A percentile compares a stretch with the other conserved stretches of the same genome.
phyloP scores from a whole-genome alignment of 768 basidiomycete species.

The Mycena capillaripes region DNA sequence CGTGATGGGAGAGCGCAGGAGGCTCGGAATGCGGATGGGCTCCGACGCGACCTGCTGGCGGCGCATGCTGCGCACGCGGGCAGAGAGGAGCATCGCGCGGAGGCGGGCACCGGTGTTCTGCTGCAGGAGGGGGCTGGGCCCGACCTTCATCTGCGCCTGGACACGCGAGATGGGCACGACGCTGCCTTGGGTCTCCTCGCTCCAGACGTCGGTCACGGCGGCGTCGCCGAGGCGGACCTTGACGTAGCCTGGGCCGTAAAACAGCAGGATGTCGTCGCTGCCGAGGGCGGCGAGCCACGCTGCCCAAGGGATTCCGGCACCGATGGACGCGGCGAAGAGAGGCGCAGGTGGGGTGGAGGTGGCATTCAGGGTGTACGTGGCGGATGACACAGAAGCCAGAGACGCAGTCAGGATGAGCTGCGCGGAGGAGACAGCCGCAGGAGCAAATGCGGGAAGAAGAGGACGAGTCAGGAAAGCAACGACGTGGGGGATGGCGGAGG shows the following conservation, averaged over 20 bases:
- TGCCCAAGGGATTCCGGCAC: background rate
- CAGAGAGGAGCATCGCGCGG: background rate
- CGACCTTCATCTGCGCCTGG: background rate
- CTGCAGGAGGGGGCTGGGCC: background rate
- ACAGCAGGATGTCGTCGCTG: background rate
- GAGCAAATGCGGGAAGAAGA: background rate
- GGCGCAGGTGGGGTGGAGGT: background rate
- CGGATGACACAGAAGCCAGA: background rate
- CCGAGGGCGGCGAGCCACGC: background rate
- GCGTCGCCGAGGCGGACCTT: background rate
- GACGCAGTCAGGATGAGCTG: background rate
- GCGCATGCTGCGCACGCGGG: slow-evolving; percentile 8
- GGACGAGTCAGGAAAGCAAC: background rate
- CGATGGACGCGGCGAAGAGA: background rate
- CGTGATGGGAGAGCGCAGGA: background rate
- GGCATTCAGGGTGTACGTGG: background rate
- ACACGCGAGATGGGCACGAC: background rate
- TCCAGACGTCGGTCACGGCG: background rate
- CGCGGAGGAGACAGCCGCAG: background rate
- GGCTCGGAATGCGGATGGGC: slow-evolving; percentile 10
- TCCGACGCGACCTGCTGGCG: background rate
- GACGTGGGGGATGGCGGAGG: background rate
- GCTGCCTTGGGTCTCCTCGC: background rate
- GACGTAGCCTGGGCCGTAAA: background rate
- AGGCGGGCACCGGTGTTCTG: background rate